Evolutionary conservation across 805 yeast genomes (phyloP), one percentile per base, ranked within the genome.

Genomic region (Candida ulmi): DNA sequence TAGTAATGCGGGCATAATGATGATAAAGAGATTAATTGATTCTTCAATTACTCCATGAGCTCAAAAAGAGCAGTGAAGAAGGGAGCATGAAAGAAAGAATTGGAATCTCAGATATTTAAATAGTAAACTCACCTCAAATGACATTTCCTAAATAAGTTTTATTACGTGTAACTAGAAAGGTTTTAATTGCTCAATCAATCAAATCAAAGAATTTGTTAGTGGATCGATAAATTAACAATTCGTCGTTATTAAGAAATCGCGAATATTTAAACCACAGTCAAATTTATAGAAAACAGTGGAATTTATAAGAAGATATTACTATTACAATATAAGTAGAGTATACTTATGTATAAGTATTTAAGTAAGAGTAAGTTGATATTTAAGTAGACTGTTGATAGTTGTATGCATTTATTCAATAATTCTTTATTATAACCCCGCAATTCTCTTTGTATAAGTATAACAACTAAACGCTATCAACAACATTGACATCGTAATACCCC

Each of bases 401-500:
- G n/a, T n/a, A n/a, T n/a, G n/a, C n/a, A n/a, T n/a, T n/a, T n/a
- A n/a, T n/a, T n/a, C n/a, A n/a, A n/a, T n/a, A n/a, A n/a, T n/a
- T n/a, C n/a, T n/a, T n/a, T n/a, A n/a, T 25, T 30, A 37, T 8
- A 55, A 35, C 12, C 71, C 72, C 26, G 69, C 62, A 39, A 63
- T 61, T 41, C 65, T 63, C 53, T 66, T 74, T 18, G 78, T 76
- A 54, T 67, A 75, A 35, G 64, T 50, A 44, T 73, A 77, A 23
- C 74, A 71, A 23, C 62, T 54, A 25, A 66, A 54, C 1, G 80
- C 77, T 48, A 76, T 63, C 1, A 63, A 17, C 11, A 68, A 41
- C 81, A 77, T 74, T 15, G 69, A 63, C 0, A 54, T 42, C 8
- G 69, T 54, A 23, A 77, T 76, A 18, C 72, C 59, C 55, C 73